A percentile compares a stretch with the other conserved stretches of the same genome.
phyloP scores from a whole-genome alignment of 116 monocot species.

The Iris pallida region DNA sequence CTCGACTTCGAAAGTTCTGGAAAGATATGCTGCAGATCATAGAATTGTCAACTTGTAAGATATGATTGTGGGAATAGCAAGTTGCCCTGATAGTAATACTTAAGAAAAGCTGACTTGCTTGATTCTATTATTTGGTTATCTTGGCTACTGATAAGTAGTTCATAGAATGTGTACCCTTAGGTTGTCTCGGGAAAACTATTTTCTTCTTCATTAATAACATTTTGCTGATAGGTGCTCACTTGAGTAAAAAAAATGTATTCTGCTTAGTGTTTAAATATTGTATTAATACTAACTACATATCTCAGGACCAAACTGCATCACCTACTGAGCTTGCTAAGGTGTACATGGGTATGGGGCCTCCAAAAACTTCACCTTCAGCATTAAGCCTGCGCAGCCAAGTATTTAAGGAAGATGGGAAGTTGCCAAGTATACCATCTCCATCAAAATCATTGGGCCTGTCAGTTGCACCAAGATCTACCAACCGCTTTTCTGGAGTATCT shows the following conservation, averaged over 20 bases:
- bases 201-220: neutral
- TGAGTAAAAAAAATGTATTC: neutral
- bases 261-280: conserved; percentile 23
- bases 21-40: too few species aligned
- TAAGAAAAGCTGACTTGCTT: too few species aligned
- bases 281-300: neutral
- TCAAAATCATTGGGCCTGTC: conserved; percentile 18
- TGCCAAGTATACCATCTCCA: conserved; percentile 9
- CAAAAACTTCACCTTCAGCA: conserved; percentile 34
- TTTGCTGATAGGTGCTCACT: neutral
- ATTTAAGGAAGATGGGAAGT: conserved; percentile 18
- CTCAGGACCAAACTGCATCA: conserved; percentile 43
- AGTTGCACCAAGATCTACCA: conserved; percentile 33
- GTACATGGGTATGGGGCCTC: conserved; percentile 63
- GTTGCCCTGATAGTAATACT: too few species aligned
- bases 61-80: too few species aligned
- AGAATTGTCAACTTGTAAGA: too few species aligned
- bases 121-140: neutral
- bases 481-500: conserved; percentile 22
- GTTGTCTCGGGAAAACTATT: neutral
- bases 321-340: conserved; percentile 85
- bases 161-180: neutral
- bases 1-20: too few species aligned
- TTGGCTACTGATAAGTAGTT: neutral
- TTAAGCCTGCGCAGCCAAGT: conserved; percentile 33